Evolutionary conservation across 768 basidiomycete genomes (phyloP), one percentile per base, ranked within the genome.

Genomic region (Grammothele lineata): DNA sequence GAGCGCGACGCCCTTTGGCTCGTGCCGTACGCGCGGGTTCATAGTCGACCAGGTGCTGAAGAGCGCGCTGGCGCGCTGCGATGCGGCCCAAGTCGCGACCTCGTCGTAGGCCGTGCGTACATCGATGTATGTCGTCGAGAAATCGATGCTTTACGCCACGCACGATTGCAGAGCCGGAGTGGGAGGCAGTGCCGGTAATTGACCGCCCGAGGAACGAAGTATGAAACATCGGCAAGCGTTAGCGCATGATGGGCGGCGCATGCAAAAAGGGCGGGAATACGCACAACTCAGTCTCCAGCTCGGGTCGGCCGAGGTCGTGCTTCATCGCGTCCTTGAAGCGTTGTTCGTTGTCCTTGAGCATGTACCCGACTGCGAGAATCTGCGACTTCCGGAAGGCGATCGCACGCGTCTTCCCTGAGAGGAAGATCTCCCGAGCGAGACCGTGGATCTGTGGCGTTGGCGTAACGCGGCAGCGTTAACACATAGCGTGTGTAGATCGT

Each of bases 41-140:
- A 87, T 77, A n/a, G n/a, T n/a, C 0, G 78, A 66, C 6, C 67
- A 69, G 58, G 72, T 86, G 56, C 73, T 80, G 41, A 85, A 14
- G 23, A 64, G 72, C 56, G 85, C 85, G 0, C 74, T 57, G 3
- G 80, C 73, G 25, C 66, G 74, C 45, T 83, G 76, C 0, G 85
- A 72, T 57, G 80, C 82, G 0, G 83, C 68, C 92, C 91, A 93
- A 55, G 77, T 81, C 27, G 80, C 83, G 37, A 94, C 76, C 46
- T 75, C 76, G 33, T 77, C 68, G 56, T 83, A 78, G 11, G 82
- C 78, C 0, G 64, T 57, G 57, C 73, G 70, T 54, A 69, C 67
- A 53, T 80, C 89, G 15, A 59, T 54, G n/a, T 85, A 68, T 12
- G 72, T 70, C 5, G 74, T 57, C 34, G 67, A 62, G 40, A 86